These are phyloP conservation scores for Byssoonygena ceratinophila DNA, from an alignment of 2,329 filamentous ascomycete species.

Conservation along the genomic window DNA sequence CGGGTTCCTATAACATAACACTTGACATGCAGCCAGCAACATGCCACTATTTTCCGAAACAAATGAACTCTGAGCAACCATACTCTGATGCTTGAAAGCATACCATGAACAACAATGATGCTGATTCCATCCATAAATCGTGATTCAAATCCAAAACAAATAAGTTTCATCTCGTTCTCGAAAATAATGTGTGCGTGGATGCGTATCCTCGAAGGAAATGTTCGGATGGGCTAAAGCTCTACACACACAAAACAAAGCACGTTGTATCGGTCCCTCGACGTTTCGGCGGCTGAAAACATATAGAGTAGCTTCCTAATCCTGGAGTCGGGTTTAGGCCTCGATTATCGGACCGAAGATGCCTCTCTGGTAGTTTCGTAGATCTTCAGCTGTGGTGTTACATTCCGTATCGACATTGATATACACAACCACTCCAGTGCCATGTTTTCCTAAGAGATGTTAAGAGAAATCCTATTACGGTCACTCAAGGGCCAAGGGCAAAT, in stretches of 20 bases:
- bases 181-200: too few species aligned
- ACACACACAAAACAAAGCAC: too few species aligned
- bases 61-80: neutral
- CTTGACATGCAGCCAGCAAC: too few species aligned
- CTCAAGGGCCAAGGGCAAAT: neutral
- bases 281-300: neutral
- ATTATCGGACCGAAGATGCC: conserved; percentile 14
- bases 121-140: too few species aligned
- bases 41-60: too few species aligned
- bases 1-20: too few species aligned
- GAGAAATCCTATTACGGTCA: neutral
- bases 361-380: conserved; percentile 3
- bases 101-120: neutral
- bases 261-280: too few species aligned
- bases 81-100: neutral
- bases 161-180: too few species aligned
- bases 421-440: conserved; percentile 14
- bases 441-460: conserved; percentile 10
- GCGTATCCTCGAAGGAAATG: too few species aligned
- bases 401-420: conserved; percentile 12
- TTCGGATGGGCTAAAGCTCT: too few species aligned
- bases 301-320: too few species aligned
- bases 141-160: too few species aligned
- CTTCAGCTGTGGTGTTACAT: neutral
- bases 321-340: neutral